A percentile compares a stretch with the other conserved stretches of the same genome.
phyloP scores from a whole-genome alignment of 257 asterid genomes.

The Knoxia roxburghii region DNA sequence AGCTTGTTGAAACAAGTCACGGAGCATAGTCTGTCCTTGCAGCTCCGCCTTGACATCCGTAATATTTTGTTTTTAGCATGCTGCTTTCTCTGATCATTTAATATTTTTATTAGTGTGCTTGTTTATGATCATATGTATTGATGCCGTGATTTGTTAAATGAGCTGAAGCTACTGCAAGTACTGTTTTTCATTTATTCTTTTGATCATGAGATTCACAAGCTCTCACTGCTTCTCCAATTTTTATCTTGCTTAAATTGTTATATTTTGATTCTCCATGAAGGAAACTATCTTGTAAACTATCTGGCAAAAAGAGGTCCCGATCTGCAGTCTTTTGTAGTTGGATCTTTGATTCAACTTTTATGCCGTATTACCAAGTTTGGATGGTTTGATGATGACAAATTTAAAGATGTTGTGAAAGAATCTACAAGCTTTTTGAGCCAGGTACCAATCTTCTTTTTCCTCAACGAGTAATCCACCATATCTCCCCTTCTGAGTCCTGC shows the following conservation, averaged over 20 bases:
- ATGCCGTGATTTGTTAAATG: not conserved
- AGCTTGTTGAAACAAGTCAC: slow-evolving; percentile 99
- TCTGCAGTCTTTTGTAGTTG: slow-evolving; percentile 86
- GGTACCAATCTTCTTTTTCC: slow-evolving; percentile 37
- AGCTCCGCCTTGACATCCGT: slow-evolving; percentile 99
- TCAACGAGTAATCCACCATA: not conserved
- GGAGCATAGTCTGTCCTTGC: slow-evolving; percentile 85
- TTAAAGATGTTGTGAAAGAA: slow-evolving; percentile 84
- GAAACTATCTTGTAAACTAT: slow-evolving; percentile 90
- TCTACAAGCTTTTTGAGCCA: slow-evolving; percentile 81
- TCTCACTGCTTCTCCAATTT: not conserved
- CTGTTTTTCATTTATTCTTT: not conserved
- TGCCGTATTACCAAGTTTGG: slow-evolving; percentile 97
- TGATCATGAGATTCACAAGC: not conserved
- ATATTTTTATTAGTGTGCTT: not conserved
- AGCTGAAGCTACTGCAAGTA: not conserved
- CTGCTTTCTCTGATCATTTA: slow-evolving; percentile 15
- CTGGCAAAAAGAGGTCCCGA: slow-evolving; percentile 98
- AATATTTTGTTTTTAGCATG: slow-evolving; percentile 40
- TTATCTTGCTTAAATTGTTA: not conserved
- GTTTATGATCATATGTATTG: not conserved
- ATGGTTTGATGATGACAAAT: slow-evolving; percentile 95
- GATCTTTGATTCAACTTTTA: slow-evolving; percentile 81
- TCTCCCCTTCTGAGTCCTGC: not conserved
- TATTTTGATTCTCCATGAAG: slow-evolving; percentile 59